Evolutionary conservation across 257 asterid species (phyloP), one percentile per base, ranked within the genome.

Genomic region (Cynanchum wilfordii): DNA sequence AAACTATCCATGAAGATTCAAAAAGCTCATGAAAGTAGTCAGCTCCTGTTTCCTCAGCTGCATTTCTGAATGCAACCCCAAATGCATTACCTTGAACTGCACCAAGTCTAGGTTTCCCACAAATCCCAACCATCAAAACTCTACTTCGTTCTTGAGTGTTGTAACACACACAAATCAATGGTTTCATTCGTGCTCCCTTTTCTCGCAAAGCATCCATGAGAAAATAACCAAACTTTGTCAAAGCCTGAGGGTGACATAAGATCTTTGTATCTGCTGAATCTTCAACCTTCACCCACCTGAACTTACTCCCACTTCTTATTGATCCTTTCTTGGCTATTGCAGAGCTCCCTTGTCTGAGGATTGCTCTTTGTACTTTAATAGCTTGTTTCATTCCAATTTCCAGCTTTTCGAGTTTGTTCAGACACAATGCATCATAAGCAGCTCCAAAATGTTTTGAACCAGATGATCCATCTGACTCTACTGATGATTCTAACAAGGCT

Each of bases 111-210:
- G 97, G 99, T 84, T 92, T 95, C 70, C 99, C 97, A 77, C 98
- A 90, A n/a, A 95, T 73, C 20, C 96, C 99, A 20, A 90, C 97
- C 12, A 92, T 90, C 82, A 95, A 75, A 24, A 89, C 97, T 77
- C 82, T 85, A 73, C 76, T 74, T 38, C 82, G 83, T 49, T 84
- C 98, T 74, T 82, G 78, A 10, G 90, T 84, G 72, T 87, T 84
- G 72, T 87, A 92, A 82, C 98, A 95, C 68, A 89, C 88, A n/a
- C 98, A 95, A 45, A 95, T 72, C 84, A 95, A 65, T 49, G 99
- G 99, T 73, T 95, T 95, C 98, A 92, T 90, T 71, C 96, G 88
- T 60, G 99, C 98, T 17, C 99, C 99, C 86, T 92, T 95, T 79
- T 95, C 99, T 0, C 97, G 89, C 49, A 95, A 73, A 76, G 99